These are phyloP conservation scores for Suhomyces xylopsoci DNA, from an alignment of 805 yeast species.

Conservation along the genomic window DNA sequence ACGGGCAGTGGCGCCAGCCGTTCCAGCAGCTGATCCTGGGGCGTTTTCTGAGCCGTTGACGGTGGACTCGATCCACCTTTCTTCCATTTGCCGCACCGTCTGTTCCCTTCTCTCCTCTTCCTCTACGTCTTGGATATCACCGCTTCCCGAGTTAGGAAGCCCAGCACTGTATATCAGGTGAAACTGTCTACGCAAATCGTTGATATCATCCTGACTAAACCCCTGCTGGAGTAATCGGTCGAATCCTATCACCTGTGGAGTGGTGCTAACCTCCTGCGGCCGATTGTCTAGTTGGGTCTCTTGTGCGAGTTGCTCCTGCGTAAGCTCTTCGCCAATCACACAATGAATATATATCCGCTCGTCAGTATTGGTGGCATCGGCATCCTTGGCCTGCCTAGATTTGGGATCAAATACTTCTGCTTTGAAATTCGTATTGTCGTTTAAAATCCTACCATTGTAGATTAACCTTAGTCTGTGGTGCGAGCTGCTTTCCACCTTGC, in stretches of 20 bases:
- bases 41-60: slow-evolving; percentile 50
- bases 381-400: slow-evolving; percentile 13
- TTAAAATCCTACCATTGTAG: slow-evolving; percentile 64
- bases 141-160: slow-evolving; percentile 14
- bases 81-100: slow-evolving; percentile 65
- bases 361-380: neutral
- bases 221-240: slow-evolving; percentile 83
- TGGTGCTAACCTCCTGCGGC: slow-evolving; percentile 48
- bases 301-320: slow-evolving; percentile 50
- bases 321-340: slow-evolving; percentile 65
- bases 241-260: slow-evolving; percentile 76
- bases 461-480: slow-evolving; percentile 61
- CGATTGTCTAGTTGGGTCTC: slow-evolving; percentile 57
- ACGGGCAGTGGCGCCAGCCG: slow-evolving; percentile 1
- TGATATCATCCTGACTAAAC: slow-evolving; percentile 73
- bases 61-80: slow-evolving; percentile 83
- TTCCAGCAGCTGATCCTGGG: slow-evolving; percentile 5
- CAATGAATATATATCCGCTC: slow-evolving; percentile 65
- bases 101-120: slow-evolving; percentile 40
- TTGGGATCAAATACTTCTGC: slow-evolving; percentile 44
- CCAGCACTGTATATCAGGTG: slow-evolving; percentile 58
- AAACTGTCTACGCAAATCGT: slow-evolving; percentile 71
- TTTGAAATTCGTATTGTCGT: slow-evolving; percentile 52
- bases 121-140: slow-evolving; percentile 34
- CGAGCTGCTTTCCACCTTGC: slow-evolving; percentile 16